phyloP scores from a whole-genome alignment of 2,329 filamentous ascomycete species.

The Dothistroma septosporum region DNA sequence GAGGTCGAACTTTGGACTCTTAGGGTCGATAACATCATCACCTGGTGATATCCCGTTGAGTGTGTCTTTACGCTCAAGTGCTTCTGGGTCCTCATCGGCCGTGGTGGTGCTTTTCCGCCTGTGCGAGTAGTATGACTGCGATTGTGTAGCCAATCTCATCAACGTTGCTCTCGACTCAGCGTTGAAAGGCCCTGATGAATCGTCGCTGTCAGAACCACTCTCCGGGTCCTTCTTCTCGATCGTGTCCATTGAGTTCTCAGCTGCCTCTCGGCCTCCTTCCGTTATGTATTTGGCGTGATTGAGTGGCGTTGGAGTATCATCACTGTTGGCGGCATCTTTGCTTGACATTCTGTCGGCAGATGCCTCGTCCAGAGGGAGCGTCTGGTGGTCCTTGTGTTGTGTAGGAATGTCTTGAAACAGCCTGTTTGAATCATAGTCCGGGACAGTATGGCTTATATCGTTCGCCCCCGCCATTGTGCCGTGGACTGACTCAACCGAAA shows the following conservation, averaged over 20 bases:
- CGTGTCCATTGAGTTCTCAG: conserved; percentile 19
- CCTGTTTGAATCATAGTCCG: conserved; percentile 16
- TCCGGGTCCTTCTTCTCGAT: conserved; percentile 13
- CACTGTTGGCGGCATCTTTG: conserved; percentile 3
- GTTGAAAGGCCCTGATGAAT: conserved; percentile 20
- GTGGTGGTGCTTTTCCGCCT: conserved; percentile 6
- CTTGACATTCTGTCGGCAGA: conserved; percentile 11
- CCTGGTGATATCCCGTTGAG: conserved; percentile 40
- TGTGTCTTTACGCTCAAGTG: conserved; percentile 27
- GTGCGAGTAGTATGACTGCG: conserved; percentile 20
- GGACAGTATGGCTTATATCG: conserved; percentile 6
- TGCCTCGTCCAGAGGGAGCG: conserved; percentile 11
- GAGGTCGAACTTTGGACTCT: conserved; percentile 50
- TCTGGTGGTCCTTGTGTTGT: conserved; percentile 11
- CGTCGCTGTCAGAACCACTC: conserved; percentile 13
- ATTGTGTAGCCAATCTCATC: conserved; percentile 23
- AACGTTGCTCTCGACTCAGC: conserved; percentile 19
- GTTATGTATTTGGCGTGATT: conserved; percentile 23
- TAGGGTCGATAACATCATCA: conserved; percentile 52
- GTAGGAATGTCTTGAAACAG: conserved; percentile 12
- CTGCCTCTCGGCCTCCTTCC: conserved; percentile 27
- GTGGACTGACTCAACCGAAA: neutral
- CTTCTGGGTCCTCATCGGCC: conserved; percentile 12
- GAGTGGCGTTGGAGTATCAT: conserved; percentile 6
- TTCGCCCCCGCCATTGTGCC: conserved; percentile 6